These are phyloP conservation scores for Physcomitrium patens DNA, from an alignment of 225 moss, liverwort and hornwort species.

Conservation along the genomic window DNA sequence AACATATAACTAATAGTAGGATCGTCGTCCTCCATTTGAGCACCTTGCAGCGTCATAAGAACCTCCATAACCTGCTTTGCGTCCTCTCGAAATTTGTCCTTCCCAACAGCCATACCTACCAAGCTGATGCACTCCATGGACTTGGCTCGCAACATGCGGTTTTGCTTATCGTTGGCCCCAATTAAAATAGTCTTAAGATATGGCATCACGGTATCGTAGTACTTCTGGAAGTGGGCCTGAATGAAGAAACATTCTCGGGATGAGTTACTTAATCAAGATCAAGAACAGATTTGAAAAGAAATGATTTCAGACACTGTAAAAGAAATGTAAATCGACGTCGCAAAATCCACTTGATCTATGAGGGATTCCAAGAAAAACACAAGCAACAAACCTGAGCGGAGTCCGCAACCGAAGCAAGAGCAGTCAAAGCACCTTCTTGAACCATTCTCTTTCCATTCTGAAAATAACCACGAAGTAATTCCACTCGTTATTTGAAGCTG, in stretches of 20 bases:
- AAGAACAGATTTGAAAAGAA: too few species aligned
- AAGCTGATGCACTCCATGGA: constrained; percentile 99
- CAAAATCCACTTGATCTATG: too few species aligned
- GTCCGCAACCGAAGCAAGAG: constrained; percentile 97
- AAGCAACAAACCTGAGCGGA: constrained; percentile 79
- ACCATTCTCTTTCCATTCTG: constrained; percentile 99
- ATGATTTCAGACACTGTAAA: too few species aligned
- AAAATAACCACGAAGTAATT: neutral
- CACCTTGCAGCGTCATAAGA: constrained; percentile 89
- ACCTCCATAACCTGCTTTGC: constrained; percentile 99
- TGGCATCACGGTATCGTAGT: constrained; percentile 98
- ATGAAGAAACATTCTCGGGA: constrained; percentile 4
- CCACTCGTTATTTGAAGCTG: constrained; percentile 1
- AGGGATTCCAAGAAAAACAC: neutral
- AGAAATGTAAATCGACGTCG: too few species aligned
- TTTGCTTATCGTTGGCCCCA: constrained; percentile 92
- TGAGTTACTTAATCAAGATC: neutral
- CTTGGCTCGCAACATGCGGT: constrained; percentile 96
- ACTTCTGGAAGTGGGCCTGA: constrained; percentile 93
- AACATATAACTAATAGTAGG: constrained; percentile 99
- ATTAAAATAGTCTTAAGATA: constrained; percentile 88
- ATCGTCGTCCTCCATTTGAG: constrained; percentile 98
- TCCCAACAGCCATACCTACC: constrained; percentile 99
- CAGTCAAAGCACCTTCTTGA: constrained; percentile 97
- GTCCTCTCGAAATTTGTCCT: constrained; percentile 97